Conservation (phyloP, 805 yeast genomes). For the Pichia thaimueangensis region DNA sequence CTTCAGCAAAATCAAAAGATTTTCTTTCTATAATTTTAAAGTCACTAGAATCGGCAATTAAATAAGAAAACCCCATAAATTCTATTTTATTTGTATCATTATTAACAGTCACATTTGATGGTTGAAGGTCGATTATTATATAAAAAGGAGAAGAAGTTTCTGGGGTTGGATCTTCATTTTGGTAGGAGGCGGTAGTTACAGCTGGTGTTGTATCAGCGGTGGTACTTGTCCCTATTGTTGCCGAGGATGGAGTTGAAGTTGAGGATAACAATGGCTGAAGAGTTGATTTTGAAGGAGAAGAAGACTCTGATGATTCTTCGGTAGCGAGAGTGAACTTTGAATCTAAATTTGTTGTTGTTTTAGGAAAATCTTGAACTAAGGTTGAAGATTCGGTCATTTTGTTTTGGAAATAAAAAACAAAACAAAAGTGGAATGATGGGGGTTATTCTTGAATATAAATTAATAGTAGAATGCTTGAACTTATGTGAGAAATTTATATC, state of each 20-base stretch:
- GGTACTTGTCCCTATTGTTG: neutral
- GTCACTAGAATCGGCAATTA: neutral
- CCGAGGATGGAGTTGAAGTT: neutral
- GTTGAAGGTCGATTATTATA: constrained; percentile 1
- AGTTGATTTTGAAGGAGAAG: no score
- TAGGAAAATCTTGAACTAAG: no score
- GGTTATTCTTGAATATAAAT: no score
- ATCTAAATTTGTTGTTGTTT: no score
- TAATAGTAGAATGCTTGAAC: no score
- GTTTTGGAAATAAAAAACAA: no score
- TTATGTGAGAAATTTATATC: no score
- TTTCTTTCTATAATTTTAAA: neutral
- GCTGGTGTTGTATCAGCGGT: neutral
- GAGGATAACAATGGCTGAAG: neutral
- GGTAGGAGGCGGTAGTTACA: neutral
- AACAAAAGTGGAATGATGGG: no score
- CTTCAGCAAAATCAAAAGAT: neutral
- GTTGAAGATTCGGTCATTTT: no score
- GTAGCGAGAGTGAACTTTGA: no score
- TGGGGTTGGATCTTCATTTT: neutral
- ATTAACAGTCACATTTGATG: constrained; percentile 1
- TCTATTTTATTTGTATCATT: constrained; percentile 5
- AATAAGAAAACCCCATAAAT: constrained; percentile 4
- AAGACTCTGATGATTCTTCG: no score
- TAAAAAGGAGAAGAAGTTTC: neutral